These are phyloP conservation scores for Mortierella sp. DNA, from an alignment of 371 early-diverging fungal genomes.

Conservation along the genomic window DNA sequence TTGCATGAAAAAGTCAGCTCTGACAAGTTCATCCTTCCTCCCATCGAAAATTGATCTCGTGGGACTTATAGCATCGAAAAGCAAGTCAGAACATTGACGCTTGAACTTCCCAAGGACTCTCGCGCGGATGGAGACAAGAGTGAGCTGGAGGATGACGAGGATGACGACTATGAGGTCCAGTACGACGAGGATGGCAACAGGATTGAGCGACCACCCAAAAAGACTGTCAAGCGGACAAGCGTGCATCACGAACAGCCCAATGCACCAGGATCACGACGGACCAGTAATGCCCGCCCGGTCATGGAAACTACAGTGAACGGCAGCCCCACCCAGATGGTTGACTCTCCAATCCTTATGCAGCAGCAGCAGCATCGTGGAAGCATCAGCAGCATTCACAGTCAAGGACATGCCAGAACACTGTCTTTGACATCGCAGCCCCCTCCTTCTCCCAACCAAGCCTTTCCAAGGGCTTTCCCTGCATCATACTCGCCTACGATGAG, in stretches of 20 bases:
- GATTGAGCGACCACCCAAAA: slow-evolving; percentile 39
- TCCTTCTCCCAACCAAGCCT: slow-evolving; percentile 32
- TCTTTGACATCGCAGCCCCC: slow-evolving; percentile 43
- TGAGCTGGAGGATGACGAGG: slow-evolving; percentile 46
- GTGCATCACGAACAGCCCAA: slow-evolving; percentile 14
- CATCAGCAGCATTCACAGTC: slow-evolving; percentile 50
- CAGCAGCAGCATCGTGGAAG: slow-evolving; percentile 42
- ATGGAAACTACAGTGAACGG: slow-evolving; percentile 22
- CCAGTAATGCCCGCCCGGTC: slow-evolving; percentile 20
- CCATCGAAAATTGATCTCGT: not conserved
- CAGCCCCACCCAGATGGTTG: slow-evolving; percentile 38
- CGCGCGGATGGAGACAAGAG: slow-evolving; percentile 19
- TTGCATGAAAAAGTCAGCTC: not conserved
- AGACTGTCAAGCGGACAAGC: slow-evolving; percentile 17
- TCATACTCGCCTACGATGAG: slow-evolving; percentile 58
- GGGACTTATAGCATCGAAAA: slow-evolving; percentile 31
- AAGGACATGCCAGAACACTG: slow-evolving; percentile 23
- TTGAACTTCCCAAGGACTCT: slow-evolving; percentile 19
- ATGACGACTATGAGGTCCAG: slow-evolving; percentile 49
- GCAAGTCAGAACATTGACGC: slow-evolving; percentile 33
- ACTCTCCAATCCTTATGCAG: slow-evolving; percentile 42
- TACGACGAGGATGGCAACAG: slow-evolving; percentile 58
- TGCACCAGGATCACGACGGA: slow-evolving; percentile 31
- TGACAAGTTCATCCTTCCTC: slow-evolving; percentile 3
- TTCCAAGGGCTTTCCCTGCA: slow-evolving; percentile 42